Percentiles rank a stretch among this genome's conserved stretches.
phyloP scores from a whole-genome alignment of 2,329 filamentous ascomycete genomes.

The Diaporthe aspalathi region DNA sequence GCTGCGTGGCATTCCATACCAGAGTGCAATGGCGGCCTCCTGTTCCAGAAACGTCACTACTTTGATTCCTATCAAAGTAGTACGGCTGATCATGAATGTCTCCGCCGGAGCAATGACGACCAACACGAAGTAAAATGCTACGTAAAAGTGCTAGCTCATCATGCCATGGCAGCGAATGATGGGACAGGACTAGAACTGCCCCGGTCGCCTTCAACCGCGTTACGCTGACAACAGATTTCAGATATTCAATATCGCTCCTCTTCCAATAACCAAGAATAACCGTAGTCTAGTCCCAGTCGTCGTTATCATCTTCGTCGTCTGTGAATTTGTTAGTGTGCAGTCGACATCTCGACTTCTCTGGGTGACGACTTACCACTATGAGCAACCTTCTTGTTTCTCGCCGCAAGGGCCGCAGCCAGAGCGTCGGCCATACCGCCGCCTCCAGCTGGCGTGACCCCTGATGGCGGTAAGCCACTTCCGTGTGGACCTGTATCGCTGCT shows the following conservation, averaged over 20 bases:
- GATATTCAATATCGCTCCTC: background rate
- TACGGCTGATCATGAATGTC: conserved; percentile 10
- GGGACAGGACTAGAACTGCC: background rate
- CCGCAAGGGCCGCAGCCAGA: conserved; percentile 79
- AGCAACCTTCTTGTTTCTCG: conserved; percentile 93
- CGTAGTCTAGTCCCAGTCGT: conserved; percentile 69
- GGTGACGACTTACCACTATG: conserved; percentile 81
- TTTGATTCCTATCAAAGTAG: background rate
- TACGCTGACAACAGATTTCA: background rate
- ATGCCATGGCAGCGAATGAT: background rate
- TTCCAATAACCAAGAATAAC: background rate
- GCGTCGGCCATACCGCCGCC: conserved; percentile 84
- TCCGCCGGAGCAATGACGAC: background rate
- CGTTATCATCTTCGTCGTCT: conserved; percentile 84
- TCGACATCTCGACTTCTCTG: background rate
- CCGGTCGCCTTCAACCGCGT: background rate
- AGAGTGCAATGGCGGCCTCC: background rate
- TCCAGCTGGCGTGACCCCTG: conserved; percentile 64
- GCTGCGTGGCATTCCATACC: background rate
- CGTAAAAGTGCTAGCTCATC: conserved; percentile 13
- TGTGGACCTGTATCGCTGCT: conserved; percentile 60
- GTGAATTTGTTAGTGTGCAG: conserved; percentile 42
- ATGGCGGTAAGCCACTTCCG: conserved; percentile 63
- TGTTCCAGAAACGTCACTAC: background rate
- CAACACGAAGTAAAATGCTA: conserved; percentile 26